Evolutionary conservation across 1,139 yeast genomes (phyloP).

Genomic region (Suhomyces chickasaworum): DNA sequence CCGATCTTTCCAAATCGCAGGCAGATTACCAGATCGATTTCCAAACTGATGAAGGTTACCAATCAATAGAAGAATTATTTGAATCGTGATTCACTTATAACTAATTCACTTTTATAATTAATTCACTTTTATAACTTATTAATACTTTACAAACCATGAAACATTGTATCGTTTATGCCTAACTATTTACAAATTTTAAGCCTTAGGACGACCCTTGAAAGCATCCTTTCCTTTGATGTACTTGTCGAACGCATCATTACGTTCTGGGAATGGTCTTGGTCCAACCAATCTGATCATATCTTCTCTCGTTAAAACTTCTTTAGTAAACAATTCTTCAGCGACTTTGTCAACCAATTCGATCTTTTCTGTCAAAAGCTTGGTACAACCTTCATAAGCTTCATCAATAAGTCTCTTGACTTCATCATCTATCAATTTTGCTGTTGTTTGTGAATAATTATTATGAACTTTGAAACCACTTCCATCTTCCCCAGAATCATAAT

Average conservation of each 20-base stretch:
- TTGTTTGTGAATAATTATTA: slow-evolving; percentile 69
- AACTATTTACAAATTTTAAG: slow-evolving; percentile 6
- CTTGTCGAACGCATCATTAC: slow-evolving; percentile 91
- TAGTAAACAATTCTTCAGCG: slow-evolving; percentile 79
- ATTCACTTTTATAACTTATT: too few relatives aligned
- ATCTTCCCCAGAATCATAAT: slow-evolving; percentile 56
- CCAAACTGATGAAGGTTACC: slow-evolving; percentile 18
- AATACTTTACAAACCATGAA: slow-evolving; percentile 22
- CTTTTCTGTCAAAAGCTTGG: slow-evolving; percentile 64
- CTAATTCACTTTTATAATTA: too few relatives aligned
- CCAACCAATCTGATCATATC: slow-evolving; percentile 89
- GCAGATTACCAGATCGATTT: slow-evolving; percentile 10
- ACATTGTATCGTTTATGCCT: slow-evolving; percentile 21
- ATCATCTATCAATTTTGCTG: slow-evolving; percentile 64
- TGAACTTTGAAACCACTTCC: slow-evolving; percentile 56
- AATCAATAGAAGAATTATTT: slow-evolving; percentile 28
- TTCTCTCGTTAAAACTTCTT: slow-evolving; percentile 86
- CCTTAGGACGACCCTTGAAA: slow-evolving; percentile 23
- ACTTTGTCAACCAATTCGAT: slow-evolving; percentile 74
- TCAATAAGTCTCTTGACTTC: slow-evolving; percentile 71
- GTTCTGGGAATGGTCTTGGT: slow-evolving; percentile 86
- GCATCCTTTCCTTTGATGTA: slow-evolving; percentile 56
- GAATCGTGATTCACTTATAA: slow-evolving; percentile 8
- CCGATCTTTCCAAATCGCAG: slow-evolving; percentile 7
- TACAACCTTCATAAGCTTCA: slow-evolving; percentile 59